Conservation (phyloP, 768 basidiomycete genomes). For the Suillus alpinus region DNA sequence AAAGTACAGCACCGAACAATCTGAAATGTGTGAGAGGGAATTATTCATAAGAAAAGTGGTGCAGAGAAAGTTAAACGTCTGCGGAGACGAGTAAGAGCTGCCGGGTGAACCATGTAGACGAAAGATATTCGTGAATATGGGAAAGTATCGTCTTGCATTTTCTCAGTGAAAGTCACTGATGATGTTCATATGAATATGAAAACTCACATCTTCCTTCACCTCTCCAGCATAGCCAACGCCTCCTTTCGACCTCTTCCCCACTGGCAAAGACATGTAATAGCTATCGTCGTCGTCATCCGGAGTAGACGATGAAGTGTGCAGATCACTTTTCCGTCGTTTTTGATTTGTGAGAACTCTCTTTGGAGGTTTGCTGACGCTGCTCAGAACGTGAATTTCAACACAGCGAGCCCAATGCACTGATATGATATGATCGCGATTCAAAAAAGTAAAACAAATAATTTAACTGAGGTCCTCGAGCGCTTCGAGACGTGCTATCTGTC, state of each 20-base stretch:
- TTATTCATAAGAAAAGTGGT: conserved; percentile 86
- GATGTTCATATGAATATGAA: not conserved
- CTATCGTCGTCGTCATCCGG: conserved; percentile 51
- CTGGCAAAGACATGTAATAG: conserved; percentile 38
- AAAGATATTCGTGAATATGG: conserved; percentile 75
- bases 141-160: conserved; percentile 59
- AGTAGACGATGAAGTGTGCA: conserved; percentile 16
- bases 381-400: conserved; percentile 76
- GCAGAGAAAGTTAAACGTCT: conserved; percentile 87
- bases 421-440: not conserved
- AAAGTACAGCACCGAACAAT: conserved; percentile 78
- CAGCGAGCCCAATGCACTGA: conserved; percentile 69
- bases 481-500: conserved; percentile 52
- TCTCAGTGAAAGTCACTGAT: conserved; percentile 7
- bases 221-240: conserved; percentile 89
- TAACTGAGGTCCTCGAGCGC: conserved; percentile 34
- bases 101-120: conserved; percentile 84
- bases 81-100: conserved; percentile 85
- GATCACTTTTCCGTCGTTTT: conserved; percentile 36
- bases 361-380: conserved; percentile 37
- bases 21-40: conserved; percentile 92
- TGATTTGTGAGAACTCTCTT: conserved; percentile 23
- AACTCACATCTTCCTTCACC: conserved; percentile 77
- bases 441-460: not conserved
- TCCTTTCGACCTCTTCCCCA: conserved; percentile 65